Base-by-base conservation (phyloP, 1,284 basidiomycete species). In the Xerocomus amazonicus region DNA sequence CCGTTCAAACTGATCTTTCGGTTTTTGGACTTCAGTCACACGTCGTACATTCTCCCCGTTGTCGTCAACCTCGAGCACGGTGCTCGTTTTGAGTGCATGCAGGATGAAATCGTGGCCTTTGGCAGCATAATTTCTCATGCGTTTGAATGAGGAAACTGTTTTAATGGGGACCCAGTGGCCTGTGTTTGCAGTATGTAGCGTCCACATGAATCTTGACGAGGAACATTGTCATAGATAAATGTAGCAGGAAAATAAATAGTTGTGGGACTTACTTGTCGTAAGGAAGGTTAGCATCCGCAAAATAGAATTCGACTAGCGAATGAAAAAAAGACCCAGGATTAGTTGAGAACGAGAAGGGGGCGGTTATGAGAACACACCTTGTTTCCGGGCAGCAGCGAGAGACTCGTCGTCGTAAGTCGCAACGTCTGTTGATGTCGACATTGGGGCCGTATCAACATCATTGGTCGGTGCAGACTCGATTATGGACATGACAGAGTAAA, bases 251-350 rank as follows among this genome's bases (percentile, higher is more conserved):
- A 34, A 16, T n/a, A 23, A 31, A 19, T 2, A 28, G 16, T 9
- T 9, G 27, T 3, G 26, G 29, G 29, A 64, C 76, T 40, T 59
- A 86, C 85, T 90, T 94, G 81, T 98, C 97, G 61, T 86, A 95
- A 12, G 97, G 96, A 43, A 99, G 80, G 73, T 99, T 99, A 29
- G 93, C 83, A 71, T 97, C 92, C 45, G 90, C 90, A 72, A 99
- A 95, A 78, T 99, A 99, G 72, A 98, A 99, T 70, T 96, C 92
- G 63, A 97, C 95, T 97, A 51, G 19, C 38, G 26, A 40, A 23
- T 14, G 6, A 52, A 31, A 41, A 9, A 41, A 8, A 31, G n/a
- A 42, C 3, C 7, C 32, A 4, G 23, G 29, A 2, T 38, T 3
- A 6, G 35, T 4, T 17, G 27, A 35, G 19, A 43, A 39, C 2